These are phyloP conservation scores for Nannizziopsis arthrosporioides DNA, from an alignment of 2,329 filamentous ascomycete species.

Conservation along the genomic window DNA sequence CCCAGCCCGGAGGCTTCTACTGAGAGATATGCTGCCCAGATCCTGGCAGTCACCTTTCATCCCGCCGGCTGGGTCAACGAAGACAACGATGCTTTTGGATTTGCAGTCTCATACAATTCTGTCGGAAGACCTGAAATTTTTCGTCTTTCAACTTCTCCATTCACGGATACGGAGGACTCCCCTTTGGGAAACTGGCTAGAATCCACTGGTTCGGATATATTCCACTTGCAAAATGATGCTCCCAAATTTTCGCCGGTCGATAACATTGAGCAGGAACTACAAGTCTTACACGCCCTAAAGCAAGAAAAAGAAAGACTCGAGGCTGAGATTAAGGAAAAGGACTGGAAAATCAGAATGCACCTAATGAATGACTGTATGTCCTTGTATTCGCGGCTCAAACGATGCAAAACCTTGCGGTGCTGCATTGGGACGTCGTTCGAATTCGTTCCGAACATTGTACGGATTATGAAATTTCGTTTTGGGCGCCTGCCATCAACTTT, in stretches of 20 bases:
- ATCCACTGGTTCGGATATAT: constrained; percentile 10
- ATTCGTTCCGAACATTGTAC: constrained; percentile 22
- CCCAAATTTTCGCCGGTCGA: background rate
- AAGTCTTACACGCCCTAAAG: constrained; percentile 21
- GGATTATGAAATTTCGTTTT: constrained; percentile 21
- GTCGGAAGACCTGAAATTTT: constrained; percentile 20
- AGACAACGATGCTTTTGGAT: constrained; percentile 22
- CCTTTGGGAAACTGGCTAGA: constrained; percentile 19
- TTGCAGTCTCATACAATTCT: constrained; percentile 25
- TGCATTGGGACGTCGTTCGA: constrained; percentile 22
- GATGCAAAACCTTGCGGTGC: constrained; percentile 22
- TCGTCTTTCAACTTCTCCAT: constrained; percentile 20
- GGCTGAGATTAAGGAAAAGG: constrained; percentile 19
- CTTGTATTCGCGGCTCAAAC: constrained; percentile 17
- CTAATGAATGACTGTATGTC: constrained; percentile 22
- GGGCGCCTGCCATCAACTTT: constrained; percentile 17
- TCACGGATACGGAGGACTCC: constrained; percentile 15
- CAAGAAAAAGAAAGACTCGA: constrained; percentile 19
- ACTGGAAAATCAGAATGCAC: constrained; percentile 21
- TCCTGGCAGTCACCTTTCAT: constrained; percentile 22
- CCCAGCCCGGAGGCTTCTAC: constrained; percentile 15
- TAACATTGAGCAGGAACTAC: constrained; percentile 19
- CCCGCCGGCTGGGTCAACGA: constrained; percentile 14
- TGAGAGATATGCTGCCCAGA: constrained; percentile 18
- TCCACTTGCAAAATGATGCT: constrained; percentile 5